phyloP scores from a whole-genome alignment of 768 basidiomycete genomes.

The Russula sp. region DNA sequence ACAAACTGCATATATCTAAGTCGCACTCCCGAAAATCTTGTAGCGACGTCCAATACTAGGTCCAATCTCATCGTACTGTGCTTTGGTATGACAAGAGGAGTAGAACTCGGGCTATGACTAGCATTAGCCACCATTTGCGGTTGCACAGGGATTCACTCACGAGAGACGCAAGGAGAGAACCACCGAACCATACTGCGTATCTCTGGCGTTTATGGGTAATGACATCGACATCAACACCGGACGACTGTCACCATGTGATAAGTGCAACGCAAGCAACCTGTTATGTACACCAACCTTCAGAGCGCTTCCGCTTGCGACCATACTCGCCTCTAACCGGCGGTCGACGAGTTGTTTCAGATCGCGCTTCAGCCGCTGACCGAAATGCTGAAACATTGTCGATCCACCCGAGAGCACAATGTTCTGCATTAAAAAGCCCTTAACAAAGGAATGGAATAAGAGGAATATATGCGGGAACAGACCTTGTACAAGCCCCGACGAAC shows the following conservation, averaged over 20 bases:
- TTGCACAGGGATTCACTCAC: constrained; percentile 46
- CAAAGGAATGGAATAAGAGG: not conserved
- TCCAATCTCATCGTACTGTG: constrained; percentile 90
- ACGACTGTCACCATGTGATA: constrained; percentile 55
- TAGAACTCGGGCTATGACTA: constrained; percentile 83
- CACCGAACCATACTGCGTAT: constrained; percentile 98
- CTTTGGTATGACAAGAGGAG: constrained; percentile 89
- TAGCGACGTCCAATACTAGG: constrained; percentile 90
- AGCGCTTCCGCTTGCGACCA: constrained; percentile 65
- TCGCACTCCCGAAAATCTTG: constrained; percentile 90
- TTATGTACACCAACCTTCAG: constrained; percentile 56
- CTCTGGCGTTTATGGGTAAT: constrained; percentile 98
- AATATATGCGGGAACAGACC: constrained; percentile 41
- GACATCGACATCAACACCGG: constrained; percentile 96
- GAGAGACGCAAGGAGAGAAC: constrained; percentile 88
- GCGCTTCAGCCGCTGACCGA: constrained; percentile 93
- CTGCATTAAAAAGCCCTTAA: constrained; percentile 39
- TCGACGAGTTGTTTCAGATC: constrained; percentile 95
- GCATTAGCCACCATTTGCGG: not conserved
- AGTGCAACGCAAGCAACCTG: not conserved
- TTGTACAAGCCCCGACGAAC: constrained; percentile 96
- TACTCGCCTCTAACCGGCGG: constrained; percentile 77
- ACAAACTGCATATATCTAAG: constrained; percentile 41
- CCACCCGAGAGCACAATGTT: constrained; percentile 98
- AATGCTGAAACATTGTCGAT: constrained; percentile 99